phyloP scores from a whole-genome alignment of 768 basidiomycete species.

The Hortiboletus flavorubellus region DNA sequence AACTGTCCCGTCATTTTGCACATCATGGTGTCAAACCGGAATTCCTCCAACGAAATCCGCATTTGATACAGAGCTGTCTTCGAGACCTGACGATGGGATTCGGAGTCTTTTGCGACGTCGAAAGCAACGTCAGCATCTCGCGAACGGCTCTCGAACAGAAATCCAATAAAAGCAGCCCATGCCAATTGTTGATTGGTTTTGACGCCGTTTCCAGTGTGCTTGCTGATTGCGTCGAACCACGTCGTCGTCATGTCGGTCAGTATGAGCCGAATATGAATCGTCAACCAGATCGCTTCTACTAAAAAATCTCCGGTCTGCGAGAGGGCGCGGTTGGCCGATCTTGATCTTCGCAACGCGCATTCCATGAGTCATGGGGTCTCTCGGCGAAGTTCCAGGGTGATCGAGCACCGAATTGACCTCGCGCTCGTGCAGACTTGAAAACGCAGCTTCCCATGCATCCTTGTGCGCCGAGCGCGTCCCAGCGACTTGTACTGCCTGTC shows the following conservation, averaged over 20 bases:
- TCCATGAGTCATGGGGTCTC: conserved; percentile 45
- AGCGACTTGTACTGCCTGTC: conserved; percentile 38
- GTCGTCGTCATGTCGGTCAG: conserved; percentile 43
- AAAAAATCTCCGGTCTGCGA: conserved; percentile 54
- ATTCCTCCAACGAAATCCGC: conserved; percentile 46
- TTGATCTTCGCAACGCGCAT: conserved; percentile 49
- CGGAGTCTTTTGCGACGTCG: conserved; percentile 45
- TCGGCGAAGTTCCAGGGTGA: conserved; percentile 36
- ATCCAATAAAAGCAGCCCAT: conserved; percentile 48
- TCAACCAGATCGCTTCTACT: conserved; percentile 58
- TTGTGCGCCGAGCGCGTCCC: conserved; percentile 51
- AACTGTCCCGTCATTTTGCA: conserved; percentile 19
- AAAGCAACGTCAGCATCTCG: conserved; percentile 47
- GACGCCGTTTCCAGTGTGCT: conserved; percentile 17
- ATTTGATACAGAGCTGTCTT: conserved; percentile 41
- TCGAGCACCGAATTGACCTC: conserved; percentile 38
- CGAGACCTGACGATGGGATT: conserved; percentile 51
- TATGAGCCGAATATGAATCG: conserved; percentile 49
- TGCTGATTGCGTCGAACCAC: conserved; percentile 38
- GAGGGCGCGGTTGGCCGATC: conserved; percentile 55
- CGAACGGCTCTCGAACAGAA: conserved; percentile 44
- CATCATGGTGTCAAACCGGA: conserved; percentile 45
- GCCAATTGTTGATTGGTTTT: conserved; percentile 28
- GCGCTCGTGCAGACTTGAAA: conserved; percentile 47
- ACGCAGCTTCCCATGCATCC: conserved; percentile 59